Conservation (phyloP, 2,329 filamentous ascomycete genomes). For the Stemphylium beticola region DNA sequence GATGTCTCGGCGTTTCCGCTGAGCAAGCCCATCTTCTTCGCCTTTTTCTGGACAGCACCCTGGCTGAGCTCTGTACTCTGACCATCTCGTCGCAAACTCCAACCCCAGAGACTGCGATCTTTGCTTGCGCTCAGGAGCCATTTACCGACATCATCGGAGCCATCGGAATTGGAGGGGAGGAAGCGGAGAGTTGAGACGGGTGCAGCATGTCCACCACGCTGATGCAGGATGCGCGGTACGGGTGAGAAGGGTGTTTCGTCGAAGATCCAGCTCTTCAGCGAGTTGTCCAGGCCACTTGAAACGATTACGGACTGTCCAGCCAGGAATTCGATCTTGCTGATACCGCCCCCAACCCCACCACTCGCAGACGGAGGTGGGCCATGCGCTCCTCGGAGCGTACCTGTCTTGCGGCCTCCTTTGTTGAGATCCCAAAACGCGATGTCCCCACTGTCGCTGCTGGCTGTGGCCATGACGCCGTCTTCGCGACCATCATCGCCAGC, state of each 20-base stretch:
- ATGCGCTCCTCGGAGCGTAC: conserved; percentile 86
- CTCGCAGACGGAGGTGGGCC: conserved; percentile 69
- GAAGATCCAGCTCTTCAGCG: conserved; percentile 95
- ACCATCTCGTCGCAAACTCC: conserved; percentile 91
- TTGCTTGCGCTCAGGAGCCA: conserved; percentile 90
- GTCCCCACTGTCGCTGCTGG: conserved; percentile 79
- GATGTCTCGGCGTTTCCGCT: conserved; percentile 63
- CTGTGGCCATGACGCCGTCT: conserved; percentile 92
- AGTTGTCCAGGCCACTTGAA: conserved; percentile 91
- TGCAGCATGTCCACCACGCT: conserved; percentile 85
- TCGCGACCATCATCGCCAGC: conserved; percentile 83
- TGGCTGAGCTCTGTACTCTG: conserved; percentile 95
- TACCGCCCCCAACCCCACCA: conserved; percentile 69
- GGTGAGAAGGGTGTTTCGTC: conserved; percentile 90
- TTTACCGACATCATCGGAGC: conserved; percentile 85
- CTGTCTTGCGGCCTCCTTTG: conserved; percentile 82
- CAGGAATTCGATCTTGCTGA: conserved; percentile 89
- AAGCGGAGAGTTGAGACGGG: conserved; percentile 84
- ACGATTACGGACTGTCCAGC: conserved; percentile 87
- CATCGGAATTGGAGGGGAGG: conserved; percentile 86
- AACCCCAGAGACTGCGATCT: conserved; percentile 93
- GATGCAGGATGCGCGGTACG: conserved; percentile 82
- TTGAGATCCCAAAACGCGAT: conserved; percentile 97
- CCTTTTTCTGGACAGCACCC: conserved; percentile 84
- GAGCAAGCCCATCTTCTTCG: conserved; percentile 82